phyloP scores from a whole-genome alignment of 1,284 basidiomycete species.

The Rhodotorula sp. region DNA sequence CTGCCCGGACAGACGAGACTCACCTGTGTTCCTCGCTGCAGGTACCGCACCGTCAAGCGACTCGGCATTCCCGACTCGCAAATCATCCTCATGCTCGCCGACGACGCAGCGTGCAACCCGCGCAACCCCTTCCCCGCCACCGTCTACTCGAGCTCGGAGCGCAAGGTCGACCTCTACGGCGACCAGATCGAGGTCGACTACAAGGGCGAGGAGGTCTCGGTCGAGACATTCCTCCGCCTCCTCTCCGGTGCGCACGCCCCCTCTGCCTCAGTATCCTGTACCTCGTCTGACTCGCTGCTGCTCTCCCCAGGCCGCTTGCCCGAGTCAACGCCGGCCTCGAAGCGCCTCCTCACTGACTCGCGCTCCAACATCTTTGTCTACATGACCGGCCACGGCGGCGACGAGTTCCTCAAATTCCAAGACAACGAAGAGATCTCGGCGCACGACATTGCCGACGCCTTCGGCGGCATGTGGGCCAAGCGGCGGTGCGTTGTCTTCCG shows the following conservation, averaged over 20 bases:
- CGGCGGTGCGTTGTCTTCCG: constrained; percentile 62
- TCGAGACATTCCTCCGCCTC: constrained; percentile 90
- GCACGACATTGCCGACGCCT: constrained; percentile 92
- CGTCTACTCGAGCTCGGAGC: constrained; percentile 80
- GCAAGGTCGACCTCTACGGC: constrained; percentile 85
- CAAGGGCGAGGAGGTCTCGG: constrained; percentile 94
- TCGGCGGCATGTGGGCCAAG: constrained; percentile 98
- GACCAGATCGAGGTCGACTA: constrained; percentile 98
- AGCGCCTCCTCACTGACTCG: constrained; percentile 86
- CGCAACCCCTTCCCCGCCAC: constrained; percentile 89
- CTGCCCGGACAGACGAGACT: not conserved
- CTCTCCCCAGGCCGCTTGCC: constrained; percentile 62
- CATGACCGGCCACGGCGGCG: constrained; percentile 97
- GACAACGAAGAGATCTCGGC: constrained; percentile 98
- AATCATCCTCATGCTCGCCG: constrained; percentile 98
- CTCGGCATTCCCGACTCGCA: constrained; percentile 97
- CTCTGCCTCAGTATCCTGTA: not conserved
- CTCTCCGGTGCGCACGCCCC: constrained; percentile 67
- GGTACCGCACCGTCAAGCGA: constrained; percentile 97
- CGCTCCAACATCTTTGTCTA: constrained; percentile 95
- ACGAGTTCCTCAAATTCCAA: constrained; percentile 98
- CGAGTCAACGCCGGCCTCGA: constrained; percentile 77
- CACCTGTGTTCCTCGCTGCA: constrained; percentile 46
- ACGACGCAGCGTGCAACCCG: constrained; percentile 91
- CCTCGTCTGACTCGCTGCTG: not conserved